A percentile compares a stretch with the other conserved stretches of the same genome.
These are phyloP conservation scores for Acacia acuminata DNA, from an alignment of 306 rosid genomes.

Conservation along the genomic window DNA sequence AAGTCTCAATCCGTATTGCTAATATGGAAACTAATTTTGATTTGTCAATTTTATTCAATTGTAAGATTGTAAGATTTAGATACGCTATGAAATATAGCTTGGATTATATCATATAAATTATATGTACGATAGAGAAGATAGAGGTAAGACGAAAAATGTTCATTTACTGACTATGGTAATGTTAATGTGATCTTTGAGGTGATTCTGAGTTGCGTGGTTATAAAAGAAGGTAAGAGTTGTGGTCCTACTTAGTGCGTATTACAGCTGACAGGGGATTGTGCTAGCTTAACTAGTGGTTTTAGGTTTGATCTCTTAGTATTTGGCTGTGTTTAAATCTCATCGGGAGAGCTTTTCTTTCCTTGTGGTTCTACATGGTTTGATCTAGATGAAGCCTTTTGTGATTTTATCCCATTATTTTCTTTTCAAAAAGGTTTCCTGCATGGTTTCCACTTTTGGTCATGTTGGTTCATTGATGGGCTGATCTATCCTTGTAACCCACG, in stretches of 20 bases:
- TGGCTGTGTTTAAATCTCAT: not conserved
- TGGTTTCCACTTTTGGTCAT: not conserved
- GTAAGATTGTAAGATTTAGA: not conserved
- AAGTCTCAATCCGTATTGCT: not conserved
- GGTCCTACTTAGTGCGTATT: not conserved
- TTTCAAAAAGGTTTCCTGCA: not conserved
- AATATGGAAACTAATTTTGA: not conserved
- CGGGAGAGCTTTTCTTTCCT: not conserved
- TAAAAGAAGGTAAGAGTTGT: not conserved
- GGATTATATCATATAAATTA: not conserved
- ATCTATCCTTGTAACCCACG: not conserved
- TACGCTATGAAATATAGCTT: not conserved
- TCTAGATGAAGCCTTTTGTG: not conserved
- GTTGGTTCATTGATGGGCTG: not conserved
- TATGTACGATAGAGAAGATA: not conserved
- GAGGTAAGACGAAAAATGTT: not conserved
- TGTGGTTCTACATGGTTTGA: not conserved
- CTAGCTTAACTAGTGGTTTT: not conserved
- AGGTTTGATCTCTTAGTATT: not conserved
- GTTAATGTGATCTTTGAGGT: not conserved
- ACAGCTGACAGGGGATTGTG: not conserved
- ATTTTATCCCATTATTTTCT: not conserved
- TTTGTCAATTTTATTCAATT: not conserved
- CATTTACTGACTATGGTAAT: not conserved
- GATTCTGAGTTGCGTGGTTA: not conserved